Evolutionary conservation across 78 protist genomes (phyloP).

Genomic region (Monocercomonoides exilis): DNA sequence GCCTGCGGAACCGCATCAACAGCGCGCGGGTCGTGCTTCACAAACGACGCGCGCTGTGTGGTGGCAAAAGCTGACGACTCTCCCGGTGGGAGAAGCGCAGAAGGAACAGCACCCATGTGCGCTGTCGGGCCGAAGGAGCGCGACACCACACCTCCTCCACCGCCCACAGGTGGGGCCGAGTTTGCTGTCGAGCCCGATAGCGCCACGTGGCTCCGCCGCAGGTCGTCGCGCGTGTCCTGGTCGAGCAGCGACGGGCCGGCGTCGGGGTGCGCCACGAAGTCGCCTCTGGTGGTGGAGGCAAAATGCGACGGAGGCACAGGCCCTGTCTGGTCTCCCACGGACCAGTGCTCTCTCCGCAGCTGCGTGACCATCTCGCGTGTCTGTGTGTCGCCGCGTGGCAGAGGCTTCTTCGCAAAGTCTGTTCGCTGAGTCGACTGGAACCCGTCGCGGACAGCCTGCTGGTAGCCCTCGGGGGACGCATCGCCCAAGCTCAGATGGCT

Average conservation of each 20-base stretch:
- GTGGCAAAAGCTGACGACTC: neutral
- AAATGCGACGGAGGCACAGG: neutral
- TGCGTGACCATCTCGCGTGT: neutral
- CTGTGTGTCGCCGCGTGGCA: neutral
- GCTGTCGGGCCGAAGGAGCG: too few species aligned
- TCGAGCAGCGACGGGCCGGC: neutral
- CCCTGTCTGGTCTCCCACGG: neutral
- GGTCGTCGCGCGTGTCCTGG: neutral
- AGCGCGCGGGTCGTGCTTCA: neutral
- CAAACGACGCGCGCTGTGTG: neutral
- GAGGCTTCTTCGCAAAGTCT: neutral
- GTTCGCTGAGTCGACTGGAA: neutral
- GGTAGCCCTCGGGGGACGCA: neutral
- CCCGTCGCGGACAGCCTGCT: neutral
- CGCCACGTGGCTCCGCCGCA: neutral
- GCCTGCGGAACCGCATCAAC: neutral
- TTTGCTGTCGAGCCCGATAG: neutral
- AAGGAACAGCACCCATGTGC: neutral
- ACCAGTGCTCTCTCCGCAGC: conserved; percentile 1
- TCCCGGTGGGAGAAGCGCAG: neutral
- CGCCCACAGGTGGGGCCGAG: neutral
- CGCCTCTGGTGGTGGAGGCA: neutral
- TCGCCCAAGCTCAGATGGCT: neutral
- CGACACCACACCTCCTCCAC: neutral
- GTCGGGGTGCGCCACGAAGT: neutral